These are phyloP conservation scores for Russula virescens DNA, from an alignment of 768 basidiomycete genomes.

Conservation along the genomic window DNA sequence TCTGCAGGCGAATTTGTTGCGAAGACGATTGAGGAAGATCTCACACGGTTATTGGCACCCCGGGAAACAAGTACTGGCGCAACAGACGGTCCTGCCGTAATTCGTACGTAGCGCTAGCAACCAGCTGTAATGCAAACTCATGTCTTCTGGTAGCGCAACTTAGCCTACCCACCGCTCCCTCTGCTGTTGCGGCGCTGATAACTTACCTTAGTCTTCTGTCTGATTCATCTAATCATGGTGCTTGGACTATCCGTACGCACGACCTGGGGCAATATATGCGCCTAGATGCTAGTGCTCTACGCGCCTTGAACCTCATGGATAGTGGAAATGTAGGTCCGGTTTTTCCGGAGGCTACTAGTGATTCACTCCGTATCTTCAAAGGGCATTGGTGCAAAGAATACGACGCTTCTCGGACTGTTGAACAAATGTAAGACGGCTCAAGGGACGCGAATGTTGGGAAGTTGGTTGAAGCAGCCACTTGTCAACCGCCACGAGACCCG, in stretches of 20 bases:
- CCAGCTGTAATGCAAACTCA: not conserved
- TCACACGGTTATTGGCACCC: conserved; percentile 17
- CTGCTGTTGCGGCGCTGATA: conserved; percentile 76
- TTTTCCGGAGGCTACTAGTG: not conserved
- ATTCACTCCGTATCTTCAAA: conserved; percentile 25
- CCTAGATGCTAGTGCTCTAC: conserved; percentile 89
- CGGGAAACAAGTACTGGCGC: not conserved
- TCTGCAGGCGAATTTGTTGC: conserved; percentile 70
- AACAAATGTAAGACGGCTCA: conserved; percentile 97
- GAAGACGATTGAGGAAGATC: conserved; percentile 23
- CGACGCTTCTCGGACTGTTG: conserved; percentile 80
- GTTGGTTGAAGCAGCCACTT: conserved; percentile 95
- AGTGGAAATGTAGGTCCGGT: conserved; percentile 35
- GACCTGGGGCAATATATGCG: conserved; percentile 94
- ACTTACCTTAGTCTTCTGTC: conserved; percentile 74
- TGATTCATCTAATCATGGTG: conserved; percentile 71
- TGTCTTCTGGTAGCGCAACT: conserved; percentile 57
- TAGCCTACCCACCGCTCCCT: conserved; percentile 67
- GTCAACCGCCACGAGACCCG: conserved; percentile 92
- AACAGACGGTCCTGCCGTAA: conserved; percentile 10
- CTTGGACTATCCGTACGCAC: conserved; percentile 78
- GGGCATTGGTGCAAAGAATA: conserved; percentile 68
- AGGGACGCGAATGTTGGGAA: conserved; percentile 78
- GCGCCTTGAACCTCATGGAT: conserved; percentile 83
- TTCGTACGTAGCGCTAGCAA: conserved; percentile 4